phyloP scores from a whole-genome alignment of 352 stramenopile species.

The Phytophthora foliorum region DNA sequence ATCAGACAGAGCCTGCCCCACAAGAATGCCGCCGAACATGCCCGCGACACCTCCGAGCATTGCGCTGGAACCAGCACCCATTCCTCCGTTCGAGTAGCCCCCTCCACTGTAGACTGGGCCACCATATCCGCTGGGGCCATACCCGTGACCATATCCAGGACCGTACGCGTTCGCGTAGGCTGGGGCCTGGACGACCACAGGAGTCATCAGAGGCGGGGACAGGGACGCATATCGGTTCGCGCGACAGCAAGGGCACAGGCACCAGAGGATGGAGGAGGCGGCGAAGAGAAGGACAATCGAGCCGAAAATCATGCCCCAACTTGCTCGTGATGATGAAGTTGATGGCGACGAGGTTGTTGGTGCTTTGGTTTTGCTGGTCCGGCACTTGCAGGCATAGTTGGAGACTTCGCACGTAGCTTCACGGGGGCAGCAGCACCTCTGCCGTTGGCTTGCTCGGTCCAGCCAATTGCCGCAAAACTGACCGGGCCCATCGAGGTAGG shows the following conservation, averaged over 20 bases:
- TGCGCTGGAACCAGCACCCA: slow-evolving; percentile 34
- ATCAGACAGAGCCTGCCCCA: slow-evolving; percentile 27
- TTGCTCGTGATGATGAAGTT: slow-evolving; percentile 14
- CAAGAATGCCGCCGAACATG: slow-evolving; percentile 35
- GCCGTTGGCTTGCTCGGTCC: slow-evolving; percentile 31
- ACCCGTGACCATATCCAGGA: slow-evolving; percentile 14
- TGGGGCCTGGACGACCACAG: slow-evolving; percentile 26
- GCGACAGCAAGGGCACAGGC: slow-evolving; percentile 36
- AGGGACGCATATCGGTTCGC: slow-evolving; percentile 22
- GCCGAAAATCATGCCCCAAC: slow-evolving; percentile 20
- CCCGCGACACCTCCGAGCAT: slow-evolving; percentile 39
- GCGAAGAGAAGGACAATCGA: slow-evolving; percentile 22
- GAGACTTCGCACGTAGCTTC: slow-evolving; percentile 34
- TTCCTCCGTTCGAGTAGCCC: slow-evolving; percentile 27
- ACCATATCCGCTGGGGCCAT: slow-evolving; percentile 20
- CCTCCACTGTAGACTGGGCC: slow-evolving; percentile 24
- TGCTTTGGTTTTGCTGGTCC: slow-evolving; percentile 25
- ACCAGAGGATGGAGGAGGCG: slow-evolving; percentile 32
- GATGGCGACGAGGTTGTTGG: slow-evolving; percentile 2
- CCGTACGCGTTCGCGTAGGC: slow-evolving; percentile 26
- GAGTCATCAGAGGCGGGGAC: slow-evolving; percentile 27
- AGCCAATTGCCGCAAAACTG: slow-evolving; percentile 48
- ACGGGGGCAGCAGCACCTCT: slow-evolving; percentile 44
- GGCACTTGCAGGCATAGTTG: slow-evolving; percentile 45
- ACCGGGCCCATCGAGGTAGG: slow-evolving; percentile 34